A percentile compares a stretch with the other conserved stretches of the same genome.
These are phyloP conservation scores for Mycocentrospora acerina DNA, from an alignment of 2,329 filamentous ascomycete species.

Conservation along the genomic window DNA sequence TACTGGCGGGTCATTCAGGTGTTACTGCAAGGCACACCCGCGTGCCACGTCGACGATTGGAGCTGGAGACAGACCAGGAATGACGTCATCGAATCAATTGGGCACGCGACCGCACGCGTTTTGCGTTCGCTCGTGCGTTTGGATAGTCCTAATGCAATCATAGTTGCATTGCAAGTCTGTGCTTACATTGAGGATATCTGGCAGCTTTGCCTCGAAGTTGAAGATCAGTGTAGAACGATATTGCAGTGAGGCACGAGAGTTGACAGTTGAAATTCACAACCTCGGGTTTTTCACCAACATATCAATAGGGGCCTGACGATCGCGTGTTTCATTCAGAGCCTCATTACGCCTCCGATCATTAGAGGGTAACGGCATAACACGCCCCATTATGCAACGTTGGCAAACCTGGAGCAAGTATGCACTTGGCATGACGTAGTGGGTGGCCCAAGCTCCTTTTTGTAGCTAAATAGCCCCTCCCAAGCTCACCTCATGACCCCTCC, in stretches of 20 bases:
- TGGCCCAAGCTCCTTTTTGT: conserved; percentile 15
- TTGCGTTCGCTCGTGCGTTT: conserved; percentile 19
- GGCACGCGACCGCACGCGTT: conserved; percentile 18
- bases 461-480: conserved; percentile 39
- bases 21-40: conserved; percentile 42
- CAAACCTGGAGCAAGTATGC: background rate
- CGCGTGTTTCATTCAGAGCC: conserved; percentile 19
- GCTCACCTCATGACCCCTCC: conserved; percentile 22
- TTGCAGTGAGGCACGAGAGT: background rate
- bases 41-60: conserved; percentile 18
- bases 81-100: conserved; percentile 29
- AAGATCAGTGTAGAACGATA: conserved; percentile 1
- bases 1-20: too few species aligned
- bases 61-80: background rate
- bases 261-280: conserved; percentile 1
- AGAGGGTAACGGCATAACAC: too few species aligned
- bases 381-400: too few species aligned
- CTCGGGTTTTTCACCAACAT: too few species aligned
- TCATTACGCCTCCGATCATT: conserved; percentile 5
- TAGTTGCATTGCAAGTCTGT: too few species aligned
- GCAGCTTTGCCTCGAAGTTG: too few species aligned
- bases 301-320: background rate
- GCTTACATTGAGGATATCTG: too few species aligned
- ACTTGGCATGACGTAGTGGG: conserved; percentile 39
- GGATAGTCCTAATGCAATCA: conserved; percentile 22